A percentile compares a stretch with the other conserved stretches of the same genome.
Conservation (phyloP, 73 alveolate species). For the Tetrahymena malaccensis region DNA sequence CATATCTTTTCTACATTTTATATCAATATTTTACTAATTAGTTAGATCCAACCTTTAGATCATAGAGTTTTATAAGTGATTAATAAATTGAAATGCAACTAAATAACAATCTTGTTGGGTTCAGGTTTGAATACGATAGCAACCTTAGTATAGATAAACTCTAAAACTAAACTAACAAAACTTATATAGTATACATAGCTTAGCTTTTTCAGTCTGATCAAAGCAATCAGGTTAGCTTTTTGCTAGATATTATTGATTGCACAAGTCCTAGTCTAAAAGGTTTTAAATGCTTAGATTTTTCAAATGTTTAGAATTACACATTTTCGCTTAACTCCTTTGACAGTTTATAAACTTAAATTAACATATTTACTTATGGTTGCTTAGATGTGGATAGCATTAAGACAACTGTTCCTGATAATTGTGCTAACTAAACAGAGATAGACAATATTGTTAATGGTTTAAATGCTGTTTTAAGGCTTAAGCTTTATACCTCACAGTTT, state of each 20-base stretch:
- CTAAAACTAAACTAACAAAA: too few relatives aligned
- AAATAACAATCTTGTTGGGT: not conserved
- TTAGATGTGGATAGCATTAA: not conserved
- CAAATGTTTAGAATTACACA: not conserved
- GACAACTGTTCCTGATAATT: too few relatives aligned
- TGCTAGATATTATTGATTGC: not conserved
- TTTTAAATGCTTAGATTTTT: not conserved
- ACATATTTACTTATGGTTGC: not conserved
- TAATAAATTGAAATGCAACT: not conserved
- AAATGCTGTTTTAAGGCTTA: too few relatives aligned
- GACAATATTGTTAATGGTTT: not conserved
- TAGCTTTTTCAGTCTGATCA: not conserved
- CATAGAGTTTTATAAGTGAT: not conserved
- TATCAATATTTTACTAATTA: too few relatives aligned
- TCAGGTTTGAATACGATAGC: not conserved
- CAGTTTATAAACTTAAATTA: not conserved
- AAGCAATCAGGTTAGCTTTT: not conserved
- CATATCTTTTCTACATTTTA: too few relatives aligned
- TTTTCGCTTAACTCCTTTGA: not conserved
- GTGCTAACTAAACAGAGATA: not conserved
- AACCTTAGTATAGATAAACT: not conserved
- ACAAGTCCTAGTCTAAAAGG: not conserved
- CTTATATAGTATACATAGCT: not conserved
- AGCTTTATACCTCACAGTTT: not conserved
- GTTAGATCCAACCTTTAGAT: too few relatives aligned